phyloP scores from a whole-genome alignment of 352 stramenopile species.

The Pythium rishiriense region DNA sequence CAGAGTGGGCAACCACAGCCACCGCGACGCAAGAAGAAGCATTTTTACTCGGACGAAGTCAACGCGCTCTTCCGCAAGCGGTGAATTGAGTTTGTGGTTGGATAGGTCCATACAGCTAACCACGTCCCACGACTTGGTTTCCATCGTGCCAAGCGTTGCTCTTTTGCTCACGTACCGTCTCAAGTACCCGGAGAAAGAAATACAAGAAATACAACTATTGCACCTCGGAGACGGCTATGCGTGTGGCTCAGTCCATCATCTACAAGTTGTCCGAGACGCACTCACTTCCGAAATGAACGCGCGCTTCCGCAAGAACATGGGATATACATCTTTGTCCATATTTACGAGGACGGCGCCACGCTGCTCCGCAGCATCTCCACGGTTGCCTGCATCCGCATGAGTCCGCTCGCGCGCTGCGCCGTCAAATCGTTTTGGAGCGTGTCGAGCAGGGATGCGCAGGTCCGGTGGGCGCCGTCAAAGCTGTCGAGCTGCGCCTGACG shows the following conservation, averaged over 20 bases:
- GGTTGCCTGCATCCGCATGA: slow-evolving; percentile 13
- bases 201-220: no score
- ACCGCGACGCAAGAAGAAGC: slow-evolving; percentile 34
- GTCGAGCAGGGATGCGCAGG: slow-evolving; percentile 16
- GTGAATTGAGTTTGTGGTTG: slow-evolving; percentile 19
- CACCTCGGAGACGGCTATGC: no score
- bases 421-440: slow-evolving; percentile 16
- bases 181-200: no score
- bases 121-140: no score
- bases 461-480: slow-evolving; percentile 18
- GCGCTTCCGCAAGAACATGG: no score
- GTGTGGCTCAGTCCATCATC: no score
- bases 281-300: no score
- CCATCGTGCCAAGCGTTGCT: no score
- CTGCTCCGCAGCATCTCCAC: not conserved
- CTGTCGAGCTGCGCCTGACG: not conserved
- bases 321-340: no score
- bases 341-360: not conserved
- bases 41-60: slow-evolving; percentile 65
- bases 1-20: not conserved
- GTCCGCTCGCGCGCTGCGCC: not conserved
- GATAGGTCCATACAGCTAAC: not conserved
- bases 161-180: no score
- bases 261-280: no score
- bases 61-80: slow-evolving; percentile 47